phyloP scores from a whole-genome alignment of 2,329 filamentous ascomycete genomes.

The Teratosphaeria epicoccoides region DNA sequence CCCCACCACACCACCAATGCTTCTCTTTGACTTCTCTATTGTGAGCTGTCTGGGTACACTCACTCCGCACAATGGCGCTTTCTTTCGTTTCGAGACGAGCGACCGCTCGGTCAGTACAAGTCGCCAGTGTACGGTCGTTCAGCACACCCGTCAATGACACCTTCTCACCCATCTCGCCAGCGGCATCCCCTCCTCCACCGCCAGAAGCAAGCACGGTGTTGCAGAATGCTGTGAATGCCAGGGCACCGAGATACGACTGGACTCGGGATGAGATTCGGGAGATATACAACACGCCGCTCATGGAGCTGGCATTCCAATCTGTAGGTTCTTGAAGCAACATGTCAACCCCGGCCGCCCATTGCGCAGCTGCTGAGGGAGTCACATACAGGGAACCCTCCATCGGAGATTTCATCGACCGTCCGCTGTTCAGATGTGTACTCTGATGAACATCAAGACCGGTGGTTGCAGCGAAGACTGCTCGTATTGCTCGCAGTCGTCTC shows the following conservation, averaged over 20 bases:
- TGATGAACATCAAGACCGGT: conserved; percentile 95
- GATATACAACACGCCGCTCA: conserved; percentile 71
- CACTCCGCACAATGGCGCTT: background rate
- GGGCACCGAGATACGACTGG: conserved; percentile 60
- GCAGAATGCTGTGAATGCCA: conserved; percentile 48
- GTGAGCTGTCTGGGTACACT: background rate
- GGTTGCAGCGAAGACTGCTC: conserved; percentile 88
- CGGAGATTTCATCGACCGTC: conserved; percentile 75
- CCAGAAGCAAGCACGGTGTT: conserved; percentile 24
- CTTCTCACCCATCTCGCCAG: conserved; percentile 20
- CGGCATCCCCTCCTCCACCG: conserved; percentile 11
- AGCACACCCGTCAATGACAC: conserved; percentile 27
- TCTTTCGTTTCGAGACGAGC: conserved; percentile 13
- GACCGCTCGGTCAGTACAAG: conserved; percentile 11
- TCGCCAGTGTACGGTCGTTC: conserved; percentile 15
- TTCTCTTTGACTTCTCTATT: background rate
- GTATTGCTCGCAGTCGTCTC: conserved; percentile 83
- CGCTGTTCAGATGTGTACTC: conserved; percentile 80
- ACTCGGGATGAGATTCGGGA: conserved; percentile 69
- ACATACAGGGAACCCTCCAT: conserved; percentile 59
- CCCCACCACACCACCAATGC: background rate
- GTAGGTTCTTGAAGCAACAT: conserved; percentile 11
- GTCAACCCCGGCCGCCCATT: background rate
- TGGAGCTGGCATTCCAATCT: conserved; percentile 48
- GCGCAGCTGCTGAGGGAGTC: conserved; percentile 4